phyloP scores from a whole-genome alignment of 805 yeast species.

The Candida alai region DNA sequence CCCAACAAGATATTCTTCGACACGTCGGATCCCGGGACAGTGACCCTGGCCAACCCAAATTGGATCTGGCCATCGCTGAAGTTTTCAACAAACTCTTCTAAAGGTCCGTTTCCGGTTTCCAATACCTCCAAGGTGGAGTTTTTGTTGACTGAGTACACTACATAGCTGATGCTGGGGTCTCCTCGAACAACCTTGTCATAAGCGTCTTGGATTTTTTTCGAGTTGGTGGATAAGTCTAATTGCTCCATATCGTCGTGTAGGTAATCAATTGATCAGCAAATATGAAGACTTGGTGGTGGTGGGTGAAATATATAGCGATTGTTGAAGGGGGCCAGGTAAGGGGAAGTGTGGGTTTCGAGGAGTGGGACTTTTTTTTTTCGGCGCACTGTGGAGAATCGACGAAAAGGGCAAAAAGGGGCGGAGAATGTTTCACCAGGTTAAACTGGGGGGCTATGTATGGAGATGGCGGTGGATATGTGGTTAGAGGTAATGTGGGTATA shows the following conservation, averaged over 20 bases:
- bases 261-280: slow-evolving; percentile 2
- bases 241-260: slow-evolving; percentile 42
- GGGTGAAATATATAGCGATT: too few species aligned
- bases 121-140: slow-evolving; percentile 46
- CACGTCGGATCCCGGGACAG: slow-evolving; percentile 89
- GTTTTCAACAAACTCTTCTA: slow-evolving; percentile 72
- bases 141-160: slow-evolving; percentile 72
- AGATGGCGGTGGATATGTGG: too few species aligned
- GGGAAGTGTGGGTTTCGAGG: too few species aligned
- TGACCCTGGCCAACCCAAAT: slow-evolving; percentile 84
- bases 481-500: too few species aligned
- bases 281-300: too few species aligned
- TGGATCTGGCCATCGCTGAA: slow-evolving; percentile 87
- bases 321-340: too few species aligned
- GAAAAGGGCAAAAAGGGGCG: too few species aligned
- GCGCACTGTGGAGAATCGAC: too few species aligned
- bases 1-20: slow-evolving; percentile 81
- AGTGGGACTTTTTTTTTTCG: too few species aligned
- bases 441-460: too few species aligned
- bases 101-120: slow-evolving; percentile 57
- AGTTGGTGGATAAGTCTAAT: slow-evolving; percentile 61
- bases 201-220: slow-evolving; percentile 67
- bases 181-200: slow-evolving; percentile 81
- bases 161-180: slow-evolving; percentile 58
- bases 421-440: too few species aligned